Conservation (phyloP, 1,284 basidiomycete genomes). For the Macrocybe sp. region DNA sequence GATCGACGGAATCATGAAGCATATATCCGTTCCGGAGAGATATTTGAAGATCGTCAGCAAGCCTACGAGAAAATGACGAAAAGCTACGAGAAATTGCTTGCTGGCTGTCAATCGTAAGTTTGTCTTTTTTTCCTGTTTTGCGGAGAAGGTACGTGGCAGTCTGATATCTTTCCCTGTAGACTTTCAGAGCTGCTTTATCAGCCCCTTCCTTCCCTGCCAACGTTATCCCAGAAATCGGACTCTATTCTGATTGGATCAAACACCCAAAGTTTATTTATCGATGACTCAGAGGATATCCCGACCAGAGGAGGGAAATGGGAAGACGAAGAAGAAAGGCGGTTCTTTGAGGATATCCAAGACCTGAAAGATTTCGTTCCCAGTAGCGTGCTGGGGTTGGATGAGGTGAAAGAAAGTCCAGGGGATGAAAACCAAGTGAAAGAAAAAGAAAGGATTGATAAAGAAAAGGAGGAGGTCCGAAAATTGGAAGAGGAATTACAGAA, state of each 20-base stretch:
- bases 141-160: background rate
- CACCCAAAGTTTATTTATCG: slow-evolving; percentile 8
- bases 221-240: slow-evolving; percentile 71
- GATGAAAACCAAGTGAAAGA: slow-evolving; percentile 39
- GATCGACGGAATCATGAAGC: slow-evolving; percentile 97
- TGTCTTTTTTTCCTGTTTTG: background rate
- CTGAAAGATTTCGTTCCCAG: slow-evolving; percentile 89
- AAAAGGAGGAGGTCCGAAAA: slow-evolving; percentile 61
- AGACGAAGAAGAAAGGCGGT: slow-evolving; percentile 93
- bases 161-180: slow-evolving; percentile 31
- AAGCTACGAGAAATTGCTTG: slow-evolving; percentile 85
- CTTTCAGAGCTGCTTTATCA: slow-evolving; percentile 87
- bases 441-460: slow-evolving; percentile 51
- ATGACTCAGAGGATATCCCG: slow-evolving; percentile 53
- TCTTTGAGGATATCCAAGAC: slow-evolving; percentile 93
- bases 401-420: slow-evolving; percentile 25
- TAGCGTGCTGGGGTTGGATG: slow-evolving; percentile 81
- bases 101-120: slow-evolving; percentile 78
- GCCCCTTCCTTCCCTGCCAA: slow-evolving; percentile 78
- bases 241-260: slow-evolving; percentile 59
- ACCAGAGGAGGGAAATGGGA: slow-evolving; percentile 88
- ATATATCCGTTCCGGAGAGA: slow-evolving; percentile 97
- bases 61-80: slow-evolving; percentile 98
- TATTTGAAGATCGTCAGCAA: slow-evolving; percentile 98
- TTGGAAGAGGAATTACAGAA: slow-evolving; percentile 69